These are phyloP conservation scores for Phytophthora vignae DNA, from an alignment of 352 stramenopile genomes.

Conservation along the genomic window DNA sequence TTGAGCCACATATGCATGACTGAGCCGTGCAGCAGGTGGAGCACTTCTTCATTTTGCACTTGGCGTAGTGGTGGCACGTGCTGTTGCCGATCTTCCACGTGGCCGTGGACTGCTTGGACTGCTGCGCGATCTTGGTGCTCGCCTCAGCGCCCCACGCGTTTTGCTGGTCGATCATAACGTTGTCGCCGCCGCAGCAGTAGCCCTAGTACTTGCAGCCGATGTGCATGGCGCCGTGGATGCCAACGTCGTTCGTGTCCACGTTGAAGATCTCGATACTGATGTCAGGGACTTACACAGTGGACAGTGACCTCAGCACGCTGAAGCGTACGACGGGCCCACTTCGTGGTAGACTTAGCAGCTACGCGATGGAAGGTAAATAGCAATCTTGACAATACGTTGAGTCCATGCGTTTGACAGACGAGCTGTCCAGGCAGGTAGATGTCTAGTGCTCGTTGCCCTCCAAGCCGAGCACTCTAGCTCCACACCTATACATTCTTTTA, in stretches of 20 bases:
- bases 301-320: too few relatives aligned
- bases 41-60: neutral
- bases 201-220: slow-evolving; percentile 91
- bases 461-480: too few relatives aligned
- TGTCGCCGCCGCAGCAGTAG: slow-evolving; percentile 30
- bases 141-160: neutral
- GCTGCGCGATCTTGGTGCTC: neutral
- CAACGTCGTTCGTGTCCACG: neutral
- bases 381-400: too few relatives aligned
- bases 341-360: too few relatives aligned
- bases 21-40: neutral
- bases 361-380: too few relatives aligned
- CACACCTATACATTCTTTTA: too few relatives aligned
- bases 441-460: too few relatives aligned
- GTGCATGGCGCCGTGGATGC: slow-evolving; percentile 76
- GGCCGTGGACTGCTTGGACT: neutral
- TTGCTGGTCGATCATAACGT: neutral
- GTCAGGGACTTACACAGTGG: too few relatives aligned
- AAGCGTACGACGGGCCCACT: too few relatives aligned
- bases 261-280: neutral
- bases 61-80: neutral
- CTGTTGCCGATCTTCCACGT: neutral
- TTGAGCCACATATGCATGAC: neutral
- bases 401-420: too few relatives aligned
- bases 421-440: too few relatives aligned